phyloP scores from a whole-genome alignment of 2,329 filamentous ascomycete species.

The Cordyceps militaris region DNA sequence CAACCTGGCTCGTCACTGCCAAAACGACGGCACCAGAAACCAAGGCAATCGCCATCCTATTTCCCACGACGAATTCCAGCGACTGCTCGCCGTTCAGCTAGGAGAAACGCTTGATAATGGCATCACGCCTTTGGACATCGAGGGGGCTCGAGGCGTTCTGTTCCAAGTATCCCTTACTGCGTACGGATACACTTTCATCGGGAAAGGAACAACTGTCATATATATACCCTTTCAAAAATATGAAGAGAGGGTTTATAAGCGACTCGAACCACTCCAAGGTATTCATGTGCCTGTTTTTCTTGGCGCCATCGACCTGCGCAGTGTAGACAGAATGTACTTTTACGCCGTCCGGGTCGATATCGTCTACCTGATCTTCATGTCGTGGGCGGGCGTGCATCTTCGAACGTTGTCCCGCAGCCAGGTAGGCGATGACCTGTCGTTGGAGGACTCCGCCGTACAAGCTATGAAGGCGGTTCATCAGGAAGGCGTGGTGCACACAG shows the following conservation, averaged over 20 bases:
- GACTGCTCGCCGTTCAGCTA: conserved; percentile 20
- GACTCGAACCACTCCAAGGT: conserved; percentile 29
- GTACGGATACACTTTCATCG: conserved; percentile 37
- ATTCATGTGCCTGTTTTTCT: conserved; percentile 31
- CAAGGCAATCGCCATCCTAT: neutral
- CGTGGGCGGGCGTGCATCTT: conserved; percentile 25
- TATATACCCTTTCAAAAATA: conserved; percentile 29
- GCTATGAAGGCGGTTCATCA: conserved; percentile 20
- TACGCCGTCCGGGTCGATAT: conserved; percentile 27
- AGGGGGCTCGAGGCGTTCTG: conserved; percentile 30
- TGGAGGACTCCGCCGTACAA: conserved; percentile 13
- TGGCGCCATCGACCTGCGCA: conserved; percentile 29
- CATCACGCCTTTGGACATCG: conserved; percentile 21
- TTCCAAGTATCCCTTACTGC: conserved; percentile 34
- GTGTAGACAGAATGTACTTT: conserved; percentile 26
- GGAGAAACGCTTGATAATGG: conserved; percentile 24
- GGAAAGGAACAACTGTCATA: conserved; percentile 31
- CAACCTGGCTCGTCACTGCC: neutral
- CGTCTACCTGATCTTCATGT: conserved; percentile 23
- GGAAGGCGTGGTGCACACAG: conserved; percentile 22
- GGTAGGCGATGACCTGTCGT: conserved; percentile 3
- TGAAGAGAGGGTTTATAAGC: conserved; percentile 29
- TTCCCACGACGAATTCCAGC: neutral
- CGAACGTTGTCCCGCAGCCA: neutral
- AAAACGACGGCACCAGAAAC: neutral